A percentile compares a stretch with the other conserved stretches of the same genome.
phyloP scores from a whole-genome alignment of 1,284 basidiomycete genomes.

The Athelia sp. region DNA sequence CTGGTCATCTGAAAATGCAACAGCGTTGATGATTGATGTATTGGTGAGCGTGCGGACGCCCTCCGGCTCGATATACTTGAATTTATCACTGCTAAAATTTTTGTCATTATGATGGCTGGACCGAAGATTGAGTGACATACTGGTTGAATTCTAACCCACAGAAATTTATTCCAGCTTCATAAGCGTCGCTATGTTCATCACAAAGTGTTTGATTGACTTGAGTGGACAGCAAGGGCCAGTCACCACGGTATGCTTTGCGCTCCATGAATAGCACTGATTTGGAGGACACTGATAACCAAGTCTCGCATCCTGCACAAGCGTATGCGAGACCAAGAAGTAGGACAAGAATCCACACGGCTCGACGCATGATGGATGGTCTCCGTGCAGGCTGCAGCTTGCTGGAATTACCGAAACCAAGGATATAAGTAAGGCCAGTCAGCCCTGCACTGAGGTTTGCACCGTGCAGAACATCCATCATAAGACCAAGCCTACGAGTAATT shows the following conservation, averaged over 20 bases:
- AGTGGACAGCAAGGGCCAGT: neutral
- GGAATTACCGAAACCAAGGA: neutral
- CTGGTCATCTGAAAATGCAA: neutral
- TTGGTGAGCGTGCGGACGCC: neutral
- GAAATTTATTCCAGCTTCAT: neutral
- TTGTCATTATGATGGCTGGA: neutral
- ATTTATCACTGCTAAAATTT: too few species aligned
- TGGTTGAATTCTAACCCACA: neutral
- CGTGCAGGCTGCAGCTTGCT: neutral
- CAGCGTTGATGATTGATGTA: neutral
- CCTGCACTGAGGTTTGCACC: neutral
- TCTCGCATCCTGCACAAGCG: neutral
- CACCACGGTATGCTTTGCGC: neutral
- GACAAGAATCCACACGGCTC: neutral
- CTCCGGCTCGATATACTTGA: neutral
- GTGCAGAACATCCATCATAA: neutral
- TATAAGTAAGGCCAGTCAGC: neutral
- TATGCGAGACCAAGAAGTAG: neutral
- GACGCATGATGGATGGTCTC: neutral
- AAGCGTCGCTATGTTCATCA: neutral
- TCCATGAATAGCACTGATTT: neutral
- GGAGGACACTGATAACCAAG: neutral
- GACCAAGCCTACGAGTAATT: neutral
- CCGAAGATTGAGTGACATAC: neutral
- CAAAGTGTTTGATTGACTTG: neutral